Evolutionary conservation across 805 yeast species (phyloP), one percentile per base, ranked within the genome.

Genomic region (Wickerhamomyces kurtzmanii): DNA sequence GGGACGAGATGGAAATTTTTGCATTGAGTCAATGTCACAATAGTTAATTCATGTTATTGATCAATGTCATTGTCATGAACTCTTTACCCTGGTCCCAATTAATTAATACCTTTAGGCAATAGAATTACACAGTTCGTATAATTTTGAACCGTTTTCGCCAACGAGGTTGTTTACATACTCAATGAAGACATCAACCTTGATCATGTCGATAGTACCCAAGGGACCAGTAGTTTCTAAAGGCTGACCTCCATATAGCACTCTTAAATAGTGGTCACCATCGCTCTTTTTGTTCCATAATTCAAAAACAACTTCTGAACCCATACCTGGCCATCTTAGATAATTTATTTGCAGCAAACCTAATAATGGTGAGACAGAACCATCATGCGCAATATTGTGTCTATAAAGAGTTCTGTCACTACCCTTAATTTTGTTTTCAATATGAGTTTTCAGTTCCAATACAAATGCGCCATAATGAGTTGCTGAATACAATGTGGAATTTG

Each of bases 311-410:
- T 62, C 62, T 15, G 67, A 37, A n/a, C 66, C 68, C 66, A 62
- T 60, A 6, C 66, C 68, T 10, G 68, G 68, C 68, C 68, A 62
- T 37, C 62, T 49, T 32, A 62, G 49, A 13, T 33, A 32, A 12
- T 41, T 39, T 15, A 56, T 40, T 17, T 57, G 55, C 13, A 62
- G 45, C 16, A 59, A 49, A 1, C 59, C 58, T 9, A 58, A 42
- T 22, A 53, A 34, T 5, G 49, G 53, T 6, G 54, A 37, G 22
- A 59, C 31, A 12, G 62, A 49, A 15, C 69, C 59, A 43, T 59
- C 61, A 39, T 63, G 67, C 3, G 61, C 66, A 36, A 62, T 47
- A 28, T 55, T 60, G 34, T 62, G 68, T 26, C 49, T 52, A 40
- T 57, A 62, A 29, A 42, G 46, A 20, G 51, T 28, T 3, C 32